Evolutionary conservation across 2,329 filamentous ascomycete species (phyloP), one percentile per base, ranked within the genome.

Genomic region (Ascochyta fabae): DNA sequence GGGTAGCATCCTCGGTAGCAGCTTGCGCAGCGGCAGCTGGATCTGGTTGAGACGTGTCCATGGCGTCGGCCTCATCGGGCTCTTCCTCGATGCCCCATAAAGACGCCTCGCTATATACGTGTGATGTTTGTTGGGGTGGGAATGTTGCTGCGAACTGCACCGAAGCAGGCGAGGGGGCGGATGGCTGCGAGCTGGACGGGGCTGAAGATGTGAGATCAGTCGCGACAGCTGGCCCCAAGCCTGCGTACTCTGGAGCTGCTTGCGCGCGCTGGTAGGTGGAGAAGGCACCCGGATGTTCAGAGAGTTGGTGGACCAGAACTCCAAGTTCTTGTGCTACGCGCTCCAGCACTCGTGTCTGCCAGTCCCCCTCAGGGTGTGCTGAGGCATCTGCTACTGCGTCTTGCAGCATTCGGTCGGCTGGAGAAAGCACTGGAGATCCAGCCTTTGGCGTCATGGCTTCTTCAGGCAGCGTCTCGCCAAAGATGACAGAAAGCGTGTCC

Each of bases 281-380:
- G 73, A 98, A 98, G 1, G 94, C 92, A 1, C 92, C 91, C 0
- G 94, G 92, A 60, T 96, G 90, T 56, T 91, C 90, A 26, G 91
- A 91, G 43, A 98, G 81, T 61, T 93, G 90, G 70, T 91, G 86
- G 24, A 97, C 89, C 13, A 97, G 80, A 29, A 91, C 79, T 9
- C 93, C 94, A 5, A 99, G 84, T 77, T 99, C 95, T 48, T 86
- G 87, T 3, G 95, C 91, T 60, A 99, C 89, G 51, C 89, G 86
- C 67, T 96, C 90, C 2, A 99, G 81, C 19, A 97, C 83, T 53
- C 87, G 87, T 43, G 90, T 80, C 71, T 96, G 89, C 90, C 91
- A 96, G 16, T 74, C 71, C 33, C 75, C 71, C 23, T 75, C 76
- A 3, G 75, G 62, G 19, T 75, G 64, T 7, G 69, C 59, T 3